A percentile compares a stretch with the other conserved stretches of the same genome.
Conservation (phyloP, 1,139 yeast species). For the Yamadazyma mexicana region DNA sequence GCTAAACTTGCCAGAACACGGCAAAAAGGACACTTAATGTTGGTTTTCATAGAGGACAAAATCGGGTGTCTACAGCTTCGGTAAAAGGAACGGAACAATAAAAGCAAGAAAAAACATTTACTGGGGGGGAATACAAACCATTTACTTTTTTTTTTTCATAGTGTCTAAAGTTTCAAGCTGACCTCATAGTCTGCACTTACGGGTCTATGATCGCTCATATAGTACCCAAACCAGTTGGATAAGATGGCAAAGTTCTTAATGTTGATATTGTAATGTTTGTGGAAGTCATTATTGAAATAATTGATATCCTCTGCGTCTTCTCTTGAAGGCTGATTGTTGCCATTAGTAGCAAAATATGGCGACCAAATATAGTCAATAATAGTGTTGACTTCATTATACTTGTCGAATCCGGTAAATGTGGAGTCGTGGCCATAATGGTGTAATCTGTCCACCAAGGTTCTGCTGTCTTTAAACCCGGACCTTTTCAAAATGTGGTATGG, state of each 20-base stretch:
- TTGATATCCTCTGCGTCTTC: constrained; percentile 9
- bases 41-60: no score
- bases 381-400: constrained; percentile 23
- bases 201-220: constrained; percentile 57
- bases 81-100: no score
- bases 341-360: constrained; percentile 30
- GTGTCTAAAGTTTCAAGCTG: constrained; percentile 1
- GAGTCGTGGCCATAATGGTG: constrained; percentile 43
- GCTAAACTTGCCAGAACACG: no score
- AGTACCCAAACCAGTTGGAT: constrained; percentile 41
- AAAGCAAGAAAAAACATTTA: no score
- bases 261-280: constrained; percentile 19
- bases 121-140: no score
- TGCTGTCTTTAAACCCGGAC: constrained; percentile 36
- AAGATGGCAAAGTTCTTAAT: constrained; percentile 43
- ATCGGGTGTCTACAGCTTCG: no score
- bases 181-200: constrained; percentile 34
- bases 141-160: background rate
- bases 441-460: constrained; percentile 22
- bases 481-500: constrained; percentile 43
- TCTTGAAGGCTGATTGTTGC: constrained; percentile 16
- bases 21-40: no score
- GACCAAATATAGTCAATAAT: constrained; percentile 53
- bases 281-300: constrained; percentile 12
- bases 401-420: constrained; percentile 53